Evolutionary conservation across 192 early-diverging fungal genomes (phyloP).

Genomic region (Coemansia sp.): DNA sequence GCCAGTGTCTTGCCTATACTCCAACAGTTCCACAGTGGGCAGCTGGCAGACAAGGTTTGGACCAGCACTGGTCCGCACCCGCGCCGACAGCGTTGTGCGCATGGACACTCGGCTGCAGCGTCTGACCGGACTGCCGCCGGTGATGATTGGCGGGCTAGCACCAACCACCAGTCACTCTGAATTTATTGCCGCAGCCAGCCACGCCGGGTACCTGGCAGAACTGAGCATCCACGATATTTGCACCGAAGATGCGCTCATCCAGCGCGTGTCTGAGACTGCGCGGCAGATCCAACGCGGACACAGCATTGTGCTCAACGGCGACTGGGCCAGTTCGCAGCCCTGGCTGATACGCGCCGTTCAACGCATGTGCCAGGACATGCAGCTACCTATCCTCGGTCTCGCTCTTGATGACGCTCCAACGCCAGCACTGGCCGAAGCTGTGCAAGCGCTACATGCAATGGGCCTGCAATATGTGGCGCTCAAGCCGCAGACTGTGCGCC

Average conservation of each 20-base stretch:
- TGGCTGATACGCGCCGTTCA: constrained; percentile 78
- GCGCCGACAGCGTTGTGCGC: constrained; percentile 64
- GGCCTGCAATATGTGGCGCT: constrained; percentile 82
- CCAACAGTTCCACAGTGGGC: constrained; percentile 13
- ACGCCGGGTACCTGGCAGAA: constrained; percentile 91
- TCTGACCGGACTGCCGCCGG: constrained; percentile 78
- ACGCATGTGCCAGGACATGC: constrained; percentile 73
- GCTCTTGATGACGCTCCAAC: constrained; percentile 80
- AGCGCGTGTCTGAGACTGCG: constrained; percentile 73
- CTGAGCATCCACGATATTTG: constrained; percentile 81
- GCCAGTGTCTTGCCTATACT: not conserved
- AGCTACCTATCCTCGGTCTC: constrained; percentile 85
- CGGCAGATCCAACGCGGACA: constrained; percentile 71
- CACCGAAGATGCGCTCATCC: constrained; percentile 68
- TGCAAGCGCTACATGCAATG: constrained; percentile 67
- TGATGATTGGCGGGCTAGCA: constrained; percentile 89
- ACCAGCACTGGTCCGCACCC: constrained; percentile 64
- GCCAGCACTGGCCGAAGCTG: not conserved
- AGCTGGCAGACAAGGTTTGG: constrained; percentile 81
- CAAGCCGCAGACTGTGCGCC: constrained; percentile 75
- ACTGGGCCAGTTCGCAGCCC: constrained; percentile 63
- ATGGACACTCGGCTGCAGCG: constrained; percentile 83
- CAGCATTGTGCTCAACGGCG: constrained; percentile 83
- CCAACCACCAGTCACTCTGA: constrained; percentile 75
- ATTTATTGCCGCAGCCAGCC: constrained; percentile 85